A percentile compares a stretch with the other conserved stretches of the same genome.
These are phyloP conservation scores for Fomitopsis pinicola DNA, from an alignment of 1,284 basidiomycete species.

Conservation along the genomic window DNA sequence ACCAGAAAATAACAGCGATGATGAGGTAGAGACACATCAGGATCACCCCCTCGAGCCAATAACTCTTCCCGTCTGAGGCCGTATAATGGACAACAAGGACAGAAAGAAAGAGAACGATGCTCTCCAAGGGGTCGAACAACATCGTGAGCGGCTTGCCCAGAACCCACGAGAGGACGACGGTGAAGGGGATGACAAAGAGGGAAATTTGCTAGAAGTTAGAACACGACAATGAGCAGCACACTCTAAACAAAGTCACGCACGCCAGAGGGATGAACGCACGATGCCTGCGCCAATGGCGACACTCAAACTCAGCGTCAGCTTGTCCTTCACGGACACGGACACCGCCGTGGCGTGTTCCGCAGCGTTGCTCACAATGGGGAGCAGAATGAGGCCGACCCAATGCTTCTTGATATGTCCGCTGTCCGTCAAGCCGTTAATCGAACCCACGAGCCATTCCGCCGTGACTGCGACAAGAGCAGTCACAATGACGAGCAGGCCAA, in stretches of 20 bases:
- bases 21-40: conserved; percentile 64
- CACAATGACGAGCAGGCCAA: conserved; percentile 52
- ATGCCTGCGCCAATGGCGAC: conserved; percentile 92
- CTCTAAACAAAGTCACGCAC: not conserved
- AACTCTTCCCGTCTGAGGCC: conserved; percentile 28
- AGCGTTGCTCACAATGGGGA: conserved; percentile 86
- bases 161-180: conserved; percentile 60
- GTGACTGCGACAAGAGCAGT: conserved; percentile 76
- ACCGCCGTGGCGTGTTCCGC: conserved; percentile 89
- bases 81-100: conserved; percentile 31
- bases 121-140: conserved; percentile 66
- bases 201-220: conserved; percentile 80
- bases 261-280: conserved; percentile 38
- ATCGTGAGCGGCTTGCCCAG: conserved; percentile 62
- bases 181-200: conserved; percentile 79
- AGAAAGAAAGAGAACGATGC: conserved; percentile 42
- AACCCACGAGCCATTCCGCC: conserved; percentile 83
- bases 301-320: conserved; percentile 68
- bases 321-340: conserved; percentile 82
- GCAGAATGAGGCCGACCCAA: conserved; percentile 82
- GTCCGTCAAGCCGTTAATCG: conserved; percentile 64
- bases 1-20: conserved; percentile 62
- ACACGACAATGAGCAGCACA: not conserved
- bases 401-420: conserved; percentile 58
- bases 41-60: conserved; percentile 36